Evolutionary conservation across 148 eudicot genomes (phyloP).

Genomic region (Salicornia ramosissima): DNA sequence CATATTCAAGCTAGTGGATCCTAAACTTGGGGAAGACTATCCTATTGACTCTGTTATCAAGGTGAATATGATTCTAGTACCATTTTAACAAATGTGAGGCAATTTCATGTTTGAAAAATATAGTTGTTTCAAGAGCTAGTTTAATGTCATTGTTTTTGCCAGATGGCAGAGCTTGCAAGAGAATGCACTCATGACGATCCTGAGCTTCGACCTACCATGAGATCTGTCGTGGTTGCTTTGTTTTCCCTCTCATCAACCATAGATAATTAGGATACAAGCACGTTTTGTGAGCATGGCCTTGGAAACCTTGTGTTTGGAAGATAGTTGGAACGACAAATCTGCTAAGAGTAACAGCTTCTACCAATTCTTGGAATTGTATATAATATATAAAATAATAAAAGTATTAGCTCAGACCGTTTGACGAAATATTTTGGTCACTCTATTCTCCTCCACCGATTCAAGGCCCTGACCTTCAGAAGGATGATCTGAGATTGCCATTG

Average conservation of each 20-base stretch:
- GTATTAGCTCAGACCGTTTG: too few species aligned
- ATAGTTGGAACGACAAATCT: slow-evolving; percentile 18
- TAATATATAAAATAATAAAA: too few species aligned
- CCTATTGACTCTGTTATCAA: slow-evolving; percentile 58
- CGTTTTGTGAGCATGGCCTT: slow-evolving; percentile 52
- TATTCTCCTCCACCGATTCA: too few species aligned
- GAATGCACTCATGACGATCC: slow-evolving; percentile 74
- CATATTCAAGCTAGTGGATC: slow-evolving; percentile 55
- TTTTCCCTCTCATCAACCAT: slow-evolving; percentile 53
- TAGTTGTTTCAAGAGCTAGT: neutral
- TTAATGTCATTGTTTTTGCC: slow-evolving; percentile 6
- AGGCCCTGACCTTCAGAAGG: too few species aligned
- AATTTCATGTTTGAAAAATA: neutral
- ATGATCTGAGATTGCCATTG: too few species aligned
- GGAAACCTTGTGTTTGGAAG: slow-evolving; percentile 49
- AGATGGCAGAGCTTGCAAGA: slow-evolving; percentile 72
- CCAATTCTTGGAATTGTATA: slow-evolving; percentile 7
- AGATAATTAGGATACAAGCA: slow-evolving; percentile 50
- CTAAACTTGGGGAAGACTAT: slow-evolving; percentile 57
- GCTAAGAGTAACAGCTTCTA: neutral
- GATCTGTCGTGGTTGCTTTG: slow-evolving; percentile 69
- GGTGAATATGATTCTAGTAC: slow-evolving; percentile 36
- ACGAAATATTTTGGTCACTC: too few species aligned
- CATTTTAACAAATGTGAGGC: neutral
- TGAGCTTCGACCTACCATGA: slow-evolving; percentile 81